Base-by-base conservation (phyloP, 352 stramenopile genomes). In the Albugo laibachii region DNA sequence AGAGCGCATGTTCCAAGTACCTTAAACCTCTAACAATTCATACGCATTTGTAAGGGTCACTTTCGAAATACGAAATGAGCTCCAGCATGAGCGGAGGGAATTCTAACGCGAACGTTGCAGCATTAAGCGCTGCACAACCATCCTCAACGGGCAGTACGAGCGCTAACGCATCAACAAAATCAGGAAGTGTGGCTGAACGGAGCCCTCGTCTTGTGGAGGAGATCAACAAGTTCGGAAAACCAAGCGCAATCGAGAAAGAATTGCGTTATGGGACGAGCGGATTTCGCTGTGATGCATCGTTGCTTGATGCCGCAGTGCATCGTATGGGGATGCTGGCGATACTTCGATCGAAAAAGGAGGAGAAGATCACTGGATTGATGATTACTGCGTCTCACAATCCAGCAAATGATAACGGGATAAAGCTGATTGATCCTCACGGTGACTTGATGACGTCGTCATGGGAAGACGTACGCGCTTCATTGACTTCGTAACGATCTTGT, bases 331-430 rank as follows among this genome's bases (percentile, higher is more conserved):
- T 88, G 65, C 53, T 88, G 46, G 70, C 77, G 21, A 69, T 85
- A 31, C 51, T 89, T 57, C 72, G 72, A 53, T 85, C 75, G 53
- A 84, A 82, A 58, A 79, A 64, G 55, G 56, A 65, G 52, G 70
- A 66, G 41, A 83, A 85, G 63, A 85, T 83, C 58, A 72, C 88
- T 41, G 89, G 88, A 27, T 55, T 97, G 20, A 96, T 97, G 88
- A 84, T 97, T 50, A 97, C 89, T 41, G 89, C 89, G 11, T 96
- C 83, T 48, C 89, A 97, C 73, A 97, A 97, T 60, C 53, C 58
- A 11, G 70, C 68, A 24, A 54, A 45, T n/a, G 89, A 97, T 70
- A 97, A 97, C 47, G 89, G 89, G 1, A 62, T 96, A 49, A 97
- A 97, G 71, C 68, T 96, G 52, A 70, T 97, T 4, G 89, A 97